phyloP scores from a whole-genome alignment of 2,329 filamentous ascomycete genomes.

The Talaromyces sp. region DNA sequence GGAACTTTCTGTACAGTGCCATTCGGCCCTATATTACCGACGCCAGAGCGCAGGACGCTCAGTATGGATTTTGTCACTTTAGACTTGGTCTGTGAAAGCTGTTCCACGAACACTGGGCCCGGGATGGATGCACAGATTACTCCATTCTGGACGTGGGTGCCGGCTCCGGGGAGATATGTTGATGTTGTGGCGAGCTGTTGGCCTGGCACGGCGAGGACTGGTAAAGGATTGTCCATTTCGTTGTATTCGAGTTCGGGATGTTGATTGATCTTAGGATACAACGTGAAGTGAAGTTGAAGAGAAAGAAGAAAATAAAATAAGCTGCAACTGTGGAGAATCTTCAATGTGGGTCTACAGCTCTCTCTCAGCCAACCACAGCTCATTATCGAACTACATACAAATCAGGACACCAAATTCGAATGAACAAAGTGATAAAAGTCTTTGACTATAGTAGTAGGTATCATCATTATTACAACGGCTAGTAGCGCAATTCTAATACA shows the following conservation, averaged over 20 bases:
- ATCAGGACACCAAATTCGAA: neutral
- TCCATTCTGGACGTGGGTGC: constrained; percentile 73
- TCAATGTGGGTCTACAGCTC: neutral
- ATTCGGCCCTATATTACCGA: constrained; percentile 12
- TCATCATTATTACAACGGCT: constrained; percentile 15
- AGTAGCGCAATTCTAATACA: constrained; percentile 14
- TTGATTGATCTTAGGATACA: too few species aligned
- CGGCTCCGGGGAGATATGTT: constrained; percentile 68
- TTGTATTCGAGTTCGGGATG: neutral
- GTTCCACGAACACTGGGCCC: constrained; percentile 59
- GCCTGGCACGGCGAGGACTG: constrained; percentile 68
- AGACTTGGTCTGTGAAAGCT: constrained; percentile 30
- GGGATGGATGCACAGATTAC: constrained; percentile 78
- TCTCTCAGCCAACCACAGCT: neutral
- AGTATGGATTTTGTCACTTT: constrained; percentile 34
- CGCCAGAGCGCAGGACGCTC: constrained; percentile 30
- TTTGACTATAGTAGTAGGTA: constrained; percentile 4
- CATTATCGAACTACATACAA: neutral
- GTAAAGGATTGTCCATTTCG: constrained; percentile 32
- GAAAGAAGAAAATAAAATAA: constrained; percentile 1
- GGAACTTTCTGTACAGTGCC: neutral
- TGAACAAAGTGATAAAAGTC: neutral
- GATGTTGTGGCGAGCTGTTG: constrained; percentile 66
- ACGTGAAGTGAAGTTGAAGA: neutral
- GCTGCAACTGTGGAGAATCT: neutral